phyloP scores from a whole-genome alignment of 2,329 filamentous ascomycete genomes.

The Aspergillus eucalypticola region DNA sequence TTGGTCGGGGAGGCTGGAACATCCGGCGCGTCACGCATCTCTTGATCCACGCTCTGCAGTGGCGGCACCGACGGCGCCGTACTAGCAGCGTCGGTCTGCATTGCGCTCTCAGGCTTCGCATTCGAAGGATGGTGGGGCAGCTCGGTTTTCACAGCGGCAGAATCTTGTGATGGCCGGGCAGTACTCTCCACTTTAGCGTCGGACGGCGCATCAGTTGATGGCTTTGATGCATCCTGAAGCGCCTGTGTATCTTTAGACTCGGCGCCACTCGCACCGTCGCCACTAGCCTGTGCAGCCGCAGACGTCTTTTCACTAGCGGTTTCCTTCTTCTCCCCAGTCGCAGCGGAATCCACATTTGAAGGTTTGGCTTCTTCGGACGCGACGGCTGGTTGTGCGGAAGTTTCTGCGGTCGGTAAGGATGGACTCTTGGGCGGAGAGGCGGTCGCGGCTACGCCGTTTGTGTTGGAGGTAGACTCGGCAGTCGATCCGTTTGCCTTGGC shows the following conservation, averaged over 20 bases:
- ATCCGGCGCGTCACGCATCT: constrained; percentile 59
- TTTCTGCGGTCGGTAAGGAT: constrained; percentile 16
- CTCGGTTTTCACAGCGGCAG: constrained; percentile 31
- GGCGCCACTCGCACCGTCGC: neutral
- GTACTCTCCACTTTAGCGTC: constrained; percentile 21
- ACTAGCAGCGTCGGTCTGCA: constrained; percentile 22
- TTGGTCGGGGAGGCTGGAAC: constrained; percentile 57
- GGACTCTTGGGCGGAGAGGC: constrained; percentile 35
- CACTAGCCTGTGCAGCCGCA: constrained; percentile 3
- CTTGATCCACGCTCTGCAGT: constrained; percentile 43
- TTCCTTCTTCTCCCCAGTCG: constrained; percentile 15
- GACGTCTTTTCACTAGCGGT: constrained; percentile 1
- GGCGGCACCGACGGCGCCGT: constrained; percentile 22
- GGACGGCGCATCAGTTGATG: constrained; percentile 9
- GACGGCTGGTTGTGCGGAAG: constrained; percentile 5
- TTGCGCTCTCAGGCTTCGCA: constrained; percentile 16
- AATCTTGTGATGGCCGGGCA: constrained; percentile 23
- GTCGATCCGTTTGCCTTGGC: constrained; percentile 34
- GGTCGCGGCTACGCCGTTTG: constrained; percentile 32
- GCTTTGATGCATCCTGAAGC: constrained; percentile 14
- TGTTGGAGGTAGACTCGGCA: constrained; percentile 20
- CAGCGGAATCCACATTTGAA: constrained; percentile 12
- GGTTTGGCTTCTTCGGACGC: constrained; percentile 16
- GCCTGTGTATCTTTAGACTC: constrained; percentile 10
- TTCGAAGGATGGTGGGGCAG: constrained; percentile 37